phyloP scores from a whole-genome alignment of 2,329 filamentous ascomycete genomes.

The Dactylellina cionopaga region DNA sequence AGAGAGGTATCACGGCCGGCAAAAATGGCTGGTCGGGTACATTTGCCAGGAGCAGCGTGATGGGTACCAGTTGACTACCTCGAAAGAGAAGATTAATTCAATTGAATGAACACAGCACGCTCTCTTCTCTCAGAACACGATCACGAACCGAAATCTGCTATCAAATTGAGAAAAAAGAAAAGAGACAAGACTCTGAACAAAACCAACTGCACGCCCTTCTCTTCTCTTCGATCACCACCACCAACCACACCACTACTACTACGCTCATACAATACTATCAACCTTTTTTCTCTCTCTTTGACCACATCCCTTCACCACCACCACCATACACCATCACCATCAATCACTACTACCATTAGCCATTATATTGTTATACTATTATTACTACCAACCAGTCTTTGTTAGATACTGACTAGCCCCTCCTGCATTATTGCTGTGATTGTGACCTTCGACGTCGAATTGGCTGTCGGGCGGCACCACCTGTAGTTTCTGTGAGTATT shows the following conservation, averaged over 20 bases:
- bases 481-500: constrained; percentile 33
- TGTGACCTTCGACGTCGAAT: constrained; percentile 1
- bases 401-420: background rate
- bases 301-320: background rate
- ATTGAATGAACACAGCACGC: background rate
- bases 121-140: constrained; percentile 11
- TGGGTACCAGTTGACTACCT: too few species aligned
- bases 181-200: constrained; percentile 17
- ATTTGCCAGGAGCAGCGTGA: constrained; percentile 25
- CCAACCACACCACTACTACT: constrained; percentile 1
- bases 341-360: background rate
- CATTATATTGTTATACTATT: background rate
- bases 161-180: constrained; percentile 22
- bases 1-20: constrained; percentile 10
- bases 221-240: background rate
- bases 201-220: constrained; percentile 36
- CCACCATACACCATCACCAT: background rate
- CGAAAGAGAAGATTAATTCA: too few species aligned
- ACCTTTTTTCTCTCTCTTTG: background rate
- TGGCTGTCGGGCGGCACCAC: background rate
- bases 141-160: constrained; percentile 14
- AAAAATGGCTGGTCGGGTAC: constrained; percentile 47
- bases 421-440: background rate
- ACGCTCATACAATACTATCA: background rate
- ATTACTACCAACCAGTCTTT: background rate